phyloP scores from a whole-genome alignment of 1,284 basidiomycete species.

The Cystobasidium pallidum region DNA sequence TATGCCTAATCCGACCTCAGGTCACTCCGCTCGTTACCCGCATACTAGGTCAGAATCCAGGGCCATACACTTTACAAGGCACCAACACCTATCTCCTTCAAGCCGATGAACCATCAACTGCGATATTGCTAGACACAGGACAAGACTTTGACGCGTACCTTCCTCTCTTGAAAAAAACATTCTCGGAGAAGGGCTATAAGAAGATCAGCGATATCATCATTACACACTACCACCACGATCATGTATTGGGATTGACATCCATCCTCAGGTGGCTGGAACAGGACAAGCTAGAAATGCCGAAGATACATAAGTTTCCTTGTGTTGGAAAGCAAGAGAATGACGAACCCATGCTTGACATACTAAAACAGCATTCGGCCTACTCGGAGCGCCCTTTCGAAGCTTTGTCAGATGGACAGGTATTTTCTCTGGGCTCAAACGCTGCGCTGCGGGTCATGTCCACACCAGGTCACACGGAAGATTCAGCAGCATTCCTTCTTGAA shows the following conservation, averaged over 20 bases:
- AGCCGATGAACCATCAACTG: slow-evolving; percentile 56
- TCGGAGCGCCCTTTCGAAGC: slow-evolving; percentile 1
- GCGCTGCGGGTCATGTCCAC: slow-evolving; percentile 68
- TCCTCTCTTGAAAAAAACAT: slow-evolving; percentile 65
- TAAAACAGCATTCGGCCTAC: slow-evolving; percentile 17
- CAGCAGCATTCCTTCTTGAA: slow-evolving; percentile 61
- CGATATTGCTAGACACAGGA: slow-evolving; percentile 83
- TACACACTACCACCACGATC: slow-evolving; percentile 89
- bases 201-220: slow-evolving; percentile 79
- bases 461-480: slow-evolving; percentile 89
- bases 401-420: slow-evolving; percentile 57
- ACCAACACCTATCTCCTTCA: slow-evolving; percentile 88
- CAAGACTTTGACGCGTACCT: slow-evolving; percentile 74
- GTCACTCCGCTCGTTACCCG: slow-evolving; percentile 58
- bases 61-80: slow-evolving; percentile 87
- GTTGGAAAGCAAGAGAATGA: neutral
- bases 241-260: slow-evolving; percentile 73
- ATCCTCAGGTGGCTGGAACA: slow-evolving; percentile 69
- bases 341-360: slow-evolving; percentile 20
- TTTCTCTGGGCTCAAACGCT: slow-evolving; percentile 58
- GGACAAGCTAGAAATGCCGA: slow-evolving; percentile 54
- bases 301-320: slow-evolving; percentile 59
- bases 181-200: slow-evolving; percentile 47
- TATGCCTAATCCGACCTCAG: slow-evolving; percentile 45
- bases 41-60: slow-evolving; percentile 71